Conservation (phyloP, 2,329 filamentous ascomycete genomes). For the Alternaria solani region DNA sequence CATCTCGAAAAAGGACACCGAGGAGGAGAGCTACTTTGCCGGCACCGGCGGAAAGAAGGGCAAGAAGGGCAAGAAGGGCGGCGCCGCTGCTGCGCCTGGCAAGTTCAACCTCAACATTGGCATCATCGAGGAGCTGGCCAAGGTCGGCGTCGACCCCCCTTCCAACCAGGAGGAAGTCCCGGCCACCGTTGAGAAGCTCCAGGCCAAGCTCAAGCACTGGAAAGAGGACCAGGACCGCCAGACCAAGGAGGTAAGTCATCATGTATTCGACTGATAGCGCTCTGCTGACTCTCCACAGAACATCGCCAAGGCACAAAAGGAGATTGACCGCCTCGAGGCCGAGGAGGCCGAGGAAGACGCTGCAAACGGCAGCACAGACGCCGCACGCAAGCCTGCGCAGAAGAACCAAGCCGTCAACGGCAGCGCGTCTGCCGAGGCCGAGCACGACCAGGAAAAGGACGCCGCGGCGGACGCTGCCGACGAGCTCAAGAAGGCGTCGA, state of each 20-base stretch:
- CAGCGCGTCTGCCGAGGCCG: slow-evolving; percentile 60
- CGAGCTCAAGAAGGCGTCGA: slow-evolving; percentile 66
- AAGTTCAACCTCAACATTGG: slow-evolving; percentile 90
- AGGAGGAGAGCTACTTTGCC: slow-evolving; percentile 84
- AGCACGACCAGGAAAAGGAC: slow-evolving; percentile 65
- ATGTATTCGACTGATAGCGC: neutral
- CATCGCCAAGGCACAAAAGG: slow-evolving; percentile 93
- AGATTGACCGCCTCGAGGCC: slow-evolving; percentile 82
- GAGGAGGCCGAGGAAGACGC: slow-evolving; percentile 68
- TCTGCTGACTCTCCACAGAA: slow-evolving; percentile 67
- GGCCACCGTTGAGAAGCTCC: slow-evolving; percentile 82
- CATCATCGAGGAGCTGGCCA: slow-evolving; percentile 87
- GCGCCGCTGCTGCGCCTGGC: slow-evolving; percentile 57
- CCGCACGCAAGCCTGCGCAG: slow-evolving; percentile 62
- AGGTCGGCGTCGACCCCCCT: slow-evolving; percentile 85
- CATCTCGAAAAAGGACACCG: slow-evolving; percentile 84
- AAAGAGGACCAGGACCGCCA: slow-evolving; percentile 88
- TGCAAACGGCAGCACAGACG: slow-evolving; percentile 61
- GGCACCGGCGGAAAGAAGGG: slow-evolving; percentile 80
- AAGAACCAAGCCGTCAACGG: slow-evolving; percentile 63
- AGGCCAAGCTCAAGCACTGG: slow-evolving; percentile 90
- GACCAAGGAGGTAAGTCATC: slow-evolving; percentile 80
- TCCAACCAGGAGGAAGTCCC: slow-evolving; percentile 86
- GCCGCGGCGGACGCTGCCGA: slow-evolving; percentile 66
- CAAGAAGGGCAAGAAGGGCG: slow-evolving; percentile 88